These are phyloP conservation scores for Agrocybe praecox DNA, from an alignment of 768 basidiomycete genomes.

Conservation along the genomic window DNA sequence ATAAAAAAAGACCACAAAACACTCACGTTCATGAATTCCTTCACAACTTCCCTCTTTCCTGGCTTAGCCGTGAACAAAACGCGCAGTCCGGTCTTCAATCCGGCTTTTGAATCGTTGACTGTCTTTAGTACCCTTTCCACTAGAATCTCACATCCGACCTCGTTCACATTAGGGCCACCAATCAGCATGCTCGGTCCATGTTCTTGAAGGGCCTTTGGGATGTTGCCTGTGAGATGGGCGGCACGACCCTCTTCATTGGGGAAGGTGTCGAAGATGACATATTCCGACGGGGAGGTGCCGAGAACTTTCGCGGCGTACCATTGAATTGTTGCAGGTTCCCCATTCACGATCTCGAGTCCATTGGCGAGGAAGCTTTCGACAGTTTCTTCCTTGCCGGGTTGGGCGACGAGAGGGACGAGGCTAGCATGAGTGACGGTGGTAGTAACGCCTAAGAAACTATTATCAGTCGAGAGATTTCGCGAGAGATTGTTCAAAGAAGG, in stretches of 20 bases:
- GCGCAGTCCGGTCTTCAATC: constrained; percentile 30
- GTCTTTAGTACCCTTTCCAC: constrained; percentile 29
- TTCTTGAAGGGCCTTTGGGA: constrained; percentile 35
- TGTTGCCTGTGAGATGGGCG: constrained; percentile 35
- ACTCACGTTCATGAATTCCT: constrained; percentile 37
- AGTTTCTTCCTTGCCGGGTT: constrained; percentile 16
- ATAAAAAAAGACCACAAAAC: neutral
- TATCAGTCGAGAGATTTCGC: too few species aligned
- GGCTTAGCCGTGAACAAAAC: constrained; percentile 37
- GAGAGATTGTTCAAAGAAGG: neutral
- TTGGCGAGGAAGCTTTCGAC: constrained; percentile 30
- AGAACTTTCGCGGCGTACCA: constrained; percentile 37
- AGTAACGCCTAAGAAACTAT: neutral
- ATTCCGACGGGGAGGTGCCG: constrained; percentile 24
- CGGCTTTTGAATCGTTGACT: constrained; percentile 21
- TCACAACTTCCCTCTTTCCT: constrained; percentile 34
- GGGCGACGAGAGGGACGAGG: constrained; percentile 9
- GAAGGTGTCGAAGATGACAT: constrained; percentile 43
- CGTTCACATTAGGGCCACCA: constrained; percentile 26
- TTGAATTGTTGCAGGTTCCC: constrained; percentile 37
- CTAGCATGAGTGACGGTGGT: constrained; percentile 8
- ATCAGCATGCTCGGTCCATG: constrained; percentile 31
- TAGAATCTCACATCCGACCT: constrained; percentile 25
- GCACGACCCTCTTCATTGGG: constrained; percentile 30
- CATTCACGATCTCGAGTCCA: constrained; percentile 28